phyloP scores from a whole-genome alignment of 805 yeast species.

The Metschnikowia orientalis region DNA sequence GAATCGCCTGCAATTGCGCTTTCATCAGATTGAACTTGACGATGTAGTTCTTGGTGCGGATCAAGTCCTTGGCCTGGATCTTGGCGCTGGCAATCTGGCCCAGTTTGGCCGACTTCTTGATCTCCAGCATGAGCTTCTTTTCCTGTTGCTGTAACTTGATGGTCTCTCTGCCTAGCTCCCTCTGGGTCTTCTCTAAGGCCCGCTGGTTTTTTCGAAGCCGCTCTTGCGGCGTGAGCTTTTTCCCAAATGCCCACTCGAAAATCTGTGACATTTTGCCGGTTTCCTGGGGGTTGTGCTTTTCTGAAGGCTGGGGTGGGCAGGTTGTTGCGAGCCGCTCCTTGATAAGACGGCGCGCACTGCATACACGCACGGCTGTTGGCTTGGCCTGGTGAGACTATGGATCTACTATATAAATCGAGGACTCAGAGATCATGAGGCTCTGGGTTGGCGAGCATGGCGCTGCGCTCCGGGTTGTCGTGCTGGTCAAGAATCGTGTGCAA shows the following conservation, averaged over 20 bases:
- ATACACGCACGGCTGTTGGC: no score
- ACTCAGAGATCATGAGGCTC: no score
- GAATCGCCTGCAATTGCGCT: constrained; percentile 92
- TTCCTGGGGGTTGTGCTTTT: background rate
- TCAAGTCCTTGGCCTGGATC: constrained; percentile 92
- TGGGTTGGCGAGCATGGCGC: constrained; percentile 10
- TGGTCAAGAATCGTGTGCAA: constrained; percentile 29
- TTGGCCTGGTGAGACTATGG: no score
- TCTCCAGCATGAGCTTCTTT: constrained; percentile 77
- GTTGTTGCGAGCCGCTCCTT: constrained; percentile 1
- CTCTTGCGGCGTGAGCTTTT: constrained; percentile 91
- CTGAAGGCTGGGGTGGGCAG: constrained; percentile 1
- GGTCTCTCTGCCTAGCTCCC: constrained; percentile 88
- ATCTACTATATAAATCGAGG: no score
- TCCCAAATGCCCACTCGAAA: constrained; percentile 95
- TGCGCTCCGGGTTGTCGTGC: constrained; percentile 19
- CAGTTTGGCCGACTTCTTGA: constrained; percentile 84
- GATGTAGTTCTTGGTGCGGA: constrained; percentile 78
- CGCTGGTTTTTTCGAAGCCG: constrained; percentile 92
- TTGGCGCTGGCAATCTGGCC: constrained; percentile 88
- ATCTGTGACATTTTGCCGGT: constrained; percentile 19
- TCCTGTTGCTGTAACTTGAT: constrained; percentile 86
- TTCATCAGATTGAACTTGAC: constrained; percentile 90
- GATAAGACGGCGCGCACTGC: constrained; percentile 10
- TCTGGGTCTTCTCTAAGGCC: constrained; percentile 87